Base-by-base conservation (phyloP, 78 protist species). In the Goniomonas avonlea region DNA sequence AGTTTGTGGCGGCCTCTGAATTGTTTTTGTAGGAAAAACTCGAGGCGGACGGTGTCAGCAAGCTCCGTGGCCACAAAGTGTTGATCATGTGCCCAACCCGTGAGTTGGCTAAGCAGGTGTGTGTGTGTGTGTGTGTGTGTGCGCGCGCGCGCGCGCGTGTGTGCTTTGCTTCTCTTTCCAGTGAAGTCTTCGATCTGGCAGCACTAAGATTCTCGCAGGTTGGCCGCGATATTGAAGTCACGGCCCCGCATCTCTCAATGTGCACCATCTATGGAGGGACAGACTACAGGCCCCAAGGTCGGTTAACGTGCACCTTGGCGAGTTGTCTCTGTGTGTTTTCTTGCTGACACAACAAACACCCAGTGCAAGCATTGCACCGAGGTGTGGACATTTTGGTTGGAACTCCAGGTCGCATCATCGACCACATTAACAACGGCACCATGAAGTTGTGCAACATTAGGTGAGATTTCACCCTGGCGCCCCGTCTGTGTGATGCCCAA, bases 61-160 rank as follows among this genome's bases (percentile, higher is more conserved):
- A 55, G 40, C 15, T 59, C 80, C 23, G 7, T 53, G 20, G n/a
- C n/a, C n/a, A n/a, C n/a, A n/a, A n/a, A n/a, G n/a, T n/a, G 63
- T 55, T 84, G 41, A 78, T 84, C 23, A 11, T 84, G 41, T 45
- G 73, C n/a, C 88, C 88, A 1, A 84, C 88, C 13, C 65, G 88
- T 15, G 89, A 85, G 73, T 87, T 65, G 53, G 87, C 83, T 5
- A 65, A 50, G 32, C 90, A 86, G 77, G 60, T 82, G n/a, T n/a
- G n/a, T n/a, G n/a, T n/a, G n/a, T n/a, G n/a, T n/a, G n/a, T n/a
- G n/a, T n/a, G n/a, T n/a, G n/a, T n/a, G n/a, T n/a, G n/a, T n/a
- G 20, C 41, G 58, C 23, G 17, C 41, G n/a, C 41, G 59, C 50
- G 27, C 32, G 34, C 21, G 11, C 71, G n/a, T n/a, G n/a, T n/a